phyloP scores from a whole-genome alignment of 179 eudicot species.

The Spinacia oleracea region DNA sequence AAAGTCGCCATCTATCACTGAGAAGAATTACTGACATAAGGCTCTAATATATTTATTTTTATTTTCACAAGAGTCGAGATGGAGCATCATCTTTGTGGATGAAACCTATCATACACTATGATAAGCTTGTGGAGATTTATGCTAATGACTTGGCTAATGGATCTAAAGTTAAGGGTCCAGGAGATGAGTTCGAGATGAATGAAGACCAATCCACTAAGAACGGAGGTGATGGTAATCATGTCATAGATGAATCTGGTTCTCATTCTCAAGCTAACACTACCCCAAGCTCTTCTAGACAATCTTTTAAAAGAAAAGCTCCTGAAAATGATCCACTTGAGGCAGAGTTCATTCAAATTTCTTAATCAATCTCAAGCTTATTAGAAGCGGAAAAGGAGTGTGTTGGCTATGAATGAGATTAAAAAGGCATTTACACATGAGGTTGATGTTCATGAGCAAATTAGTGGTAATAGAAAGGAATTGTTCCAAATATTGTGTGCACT shows the following conservation, averaged over 20 bases:
- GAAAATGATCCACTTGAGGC: slow-evolving; percentile 2
- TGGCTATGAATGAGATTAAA: not conserved
- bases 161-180: not conserved
- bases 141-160: slow-evolving; percentile 6
- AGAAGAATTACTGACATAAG: too few relatives aligned
- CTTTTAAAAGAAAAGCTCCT: not conserved
- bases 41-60: too few relatives aligned
- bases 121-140: not conserved
- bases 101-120: slow-evolving; percentile 1
- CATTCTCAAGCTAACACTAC: not conserved
- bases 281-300: not conserved
- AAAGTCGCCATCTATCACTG: too few relatives aligned
- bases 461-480: not conserved
- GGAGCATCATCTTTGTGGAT: slow-evolving; percentile 15
- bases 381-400: slow-evolving; percentile 5
- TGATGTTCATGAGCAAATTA: slow-evolving; percentile 8
- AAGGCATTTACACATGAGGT: slow-evolving; percentile 5
- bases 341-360: not conserved
- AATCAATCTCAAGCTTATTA: not conserved
- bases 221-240: not conserved
- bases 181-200: not conserved
- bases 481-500: not conserved
- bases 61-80: not conserved
- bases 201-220: not conserved
- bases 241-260: not conserved